Evolutionary conservation across 1,284 basidiomycete genomes (phyloP), one percentile per base, ranked within the genome.

Genomic region (Termitomyces sp.): DNA sequence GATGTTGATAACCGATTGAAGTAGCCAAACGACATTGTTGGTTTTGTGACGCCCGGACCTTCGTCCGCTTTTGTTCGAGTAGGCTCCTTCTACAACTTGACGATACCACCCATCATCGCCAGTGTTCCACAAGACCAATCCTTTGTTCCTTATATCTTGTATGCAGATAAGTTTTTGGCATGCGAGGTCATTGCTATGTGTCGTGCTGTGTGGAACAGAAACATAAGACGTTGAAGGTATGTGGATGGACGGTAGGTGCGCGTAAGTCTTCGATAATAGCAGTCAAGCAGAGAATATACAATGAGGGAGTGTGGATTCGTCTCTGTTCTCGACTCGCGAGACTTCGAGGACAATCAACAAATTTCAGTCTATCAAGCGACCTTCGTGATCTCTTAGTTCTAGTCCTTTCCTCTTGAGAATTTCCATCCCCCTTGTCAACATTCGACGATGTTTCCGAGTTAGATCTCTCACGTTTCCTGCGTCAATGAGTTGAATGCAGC

Each of bases 351-450:
- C 10, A 6, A 46, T 21, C 3, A 8, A 9, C 5, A 21, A 34
- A 5, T 26, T 39, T 47, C 44, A 46, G 34, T 24, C 26, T 36
- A 55, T 55, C 54, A 55, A 40, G 13, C n/a, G 26, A 19, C 59
- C 55, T 39, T 61, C 52, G 34, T 55, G 54, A 46, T 62, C 57
- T 13, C 42, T 47, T 10, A 61, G 17, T 19, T 53, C 50, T 19
- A 62, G 24, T 28, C 59, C 55, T 43, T 43, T 53, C 24, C 38
- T 17, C 12, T 28, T 42, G 9, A 61, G 57, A 33, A 56, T 55
- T 7, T 31, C 30, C 5, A 56, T 13, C 43, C 53, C 48, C 12
- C 2, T 9, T 9, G 31, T 41, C 28, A 62, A 45, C 19, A 47
- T 31, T 5, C 10, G 24, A 34, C 24, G 40, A 55, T 60, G 61